These are phyloP conservation scores for Iodosphaeria phyllophila DNA, from an alignment of 2,329 filamentous ascomycete genomes.

Conservation along the genomic window DNA sequence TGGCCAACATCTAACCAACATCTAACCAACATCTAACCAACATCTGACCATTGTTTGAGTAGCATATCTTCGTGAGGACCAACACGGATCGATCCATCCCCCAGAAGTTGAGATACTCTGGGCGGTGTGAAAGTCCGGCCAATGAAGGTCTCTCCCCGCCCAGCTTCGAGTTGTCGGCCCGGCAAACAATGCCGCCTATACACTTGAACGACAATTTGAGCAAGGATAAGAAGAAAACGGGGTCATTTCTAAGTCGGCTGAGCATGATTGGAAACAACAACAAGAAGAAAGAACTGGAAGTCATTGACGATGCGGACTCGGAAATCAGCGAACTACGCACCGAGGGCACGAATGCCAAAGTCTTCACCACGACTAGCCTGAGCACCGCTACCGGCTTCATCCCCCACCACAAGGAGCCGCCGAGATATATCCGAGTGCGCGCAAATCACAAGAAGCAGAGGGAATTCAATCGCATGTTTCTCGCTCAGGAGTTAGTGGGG, in stretches of 20 bases:
- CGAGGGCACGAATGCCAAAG: conserved; percentile 66
- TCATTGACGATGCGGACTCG: conserved; percentile 42
- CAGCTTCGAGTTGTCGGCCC: conserved; percentile 22
- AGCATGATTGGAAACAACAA: conserved; percentile 69
- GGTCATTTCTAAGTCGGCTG: conserved; percentile 74
- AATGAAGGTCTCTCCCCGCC: conserved; percentile 20
- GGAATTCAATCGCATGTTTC: conserved; percentile 74
- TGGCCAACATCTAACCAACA: background rate
- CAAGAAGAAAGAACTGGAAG: conserved; percentile 46
- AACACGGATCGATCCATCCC: conserved; percentile 14
- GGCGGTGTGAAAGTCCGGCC: conserved; percentile 31
- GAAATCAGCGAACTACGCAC: conserved; percentile 48
- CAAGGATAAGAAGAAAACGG: conserved; percentile 58
- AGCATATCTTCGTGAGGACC: conserved; percentile 27
- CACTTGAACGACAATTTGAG: conserved; percentile 14
- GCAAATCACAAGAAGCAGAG: conserved; percentile 62
- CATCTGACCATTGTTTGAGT: conserved; percentile 3
- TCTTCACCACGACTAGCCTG: conserved; percentile 65
- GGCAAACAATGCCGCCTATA: conserved; percentile 12
- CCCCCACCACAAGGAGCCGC: conserved; percentile 73
- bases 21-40: conserved; percentile 1
- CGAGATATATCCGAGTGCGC: conserved; percentile 76
- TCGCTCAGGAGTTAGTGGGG: conserved; percentile 76
- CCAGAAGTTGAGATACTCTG: conserved; percentile 30
- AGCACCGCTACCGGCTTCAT: conserved; percentile 58